phyloP scores from a whole-genome alignment of 176 grass and related monocot genomes.

The Stipa capillata region DNA sequence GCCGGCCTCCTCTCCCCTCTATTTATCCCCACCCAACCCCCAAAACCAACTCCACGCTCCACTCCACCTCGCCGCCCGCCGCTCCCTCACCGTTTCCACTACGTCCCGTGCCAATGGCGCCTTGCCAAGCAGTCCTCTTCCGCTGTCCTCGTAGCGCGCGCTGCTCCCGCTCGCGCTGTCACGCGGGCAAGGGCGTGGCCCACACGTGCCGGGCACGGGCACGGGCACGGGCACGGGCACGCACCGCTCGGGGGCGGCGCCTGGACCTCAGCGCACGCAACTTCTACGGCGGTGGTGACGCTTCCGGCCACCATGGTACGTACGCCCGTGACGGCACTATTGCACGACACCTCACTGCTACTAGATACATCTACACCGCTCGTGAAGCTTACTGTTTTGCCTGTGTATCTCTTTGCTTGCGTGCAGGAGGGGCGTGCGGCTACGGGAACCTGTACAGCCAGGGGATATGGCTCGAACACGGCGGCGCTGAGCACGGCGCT shows the following conservation, averaged over 20 bases:
- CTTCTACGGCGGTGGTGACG: conserved; percentile 96
- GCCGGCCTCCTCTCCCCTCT: background rate
- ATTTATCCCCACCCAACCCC: background rate
- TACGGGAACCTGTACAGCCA: conserved; percentile 95
- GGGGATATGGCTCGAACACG: conserved; percentile 84
- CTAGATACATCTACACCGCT: too few species aligned
- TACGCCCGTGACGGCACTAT: background rate
- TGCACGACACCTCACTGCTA: background rate
- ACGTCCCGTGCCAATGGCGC: background rate
- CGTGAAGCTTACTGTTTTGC: background rate
- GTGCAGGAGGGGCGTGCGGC: conserved; percentile 71
- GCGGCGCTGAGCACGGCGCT: conserved; percentile 89
- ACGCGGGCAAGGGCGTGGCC: background rate
- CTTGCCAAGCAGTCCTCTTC: background rate
- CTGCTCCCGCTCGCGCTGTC: conserved; percentile 8
- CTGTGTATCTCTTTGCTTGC: background rate
- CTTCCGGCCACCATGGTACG: conserved; percentile 80
- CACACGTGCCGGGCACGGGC: background rate
- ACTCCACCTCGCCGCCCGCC: too few species aligned
- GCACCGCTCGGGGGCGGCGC: conserved; percentile 12
- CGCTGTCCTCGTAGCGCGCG: background rate
- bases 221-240: background rate
- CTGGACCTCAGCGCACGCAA: conserved; percentile 70
- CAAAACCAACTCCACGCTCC: background rate
- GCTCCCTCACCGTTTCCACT: background rate